Percentiles rank a stretch among this genome's conserved stretches.
Evolutionary conservation across 2,329 filamentous ascomycete genomes (phyloP).

Genomic region (Rosellinia necatrix): DNA sequence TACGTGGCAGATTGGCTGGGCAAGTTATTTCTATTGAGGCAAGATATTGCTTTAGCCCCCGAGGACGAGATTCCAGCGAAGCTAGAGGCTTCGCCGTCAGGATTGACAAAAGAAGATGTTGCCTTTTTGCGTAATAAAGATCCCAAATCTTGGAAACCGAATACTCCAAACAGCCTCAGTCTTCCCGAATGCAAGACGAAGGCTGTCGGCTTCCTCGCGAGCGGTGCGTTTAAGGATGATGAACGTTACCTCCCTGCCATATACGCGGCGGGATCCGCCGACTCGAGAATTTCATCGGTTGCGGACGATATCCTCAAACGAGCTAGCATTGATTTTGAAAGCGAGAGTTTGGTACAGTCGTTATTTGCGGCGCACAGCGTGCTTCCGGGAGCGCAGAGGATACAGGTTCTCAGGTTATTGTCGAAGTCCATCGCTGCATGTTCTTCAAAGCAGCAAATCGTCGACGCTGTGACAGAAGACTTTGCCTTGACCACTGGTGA

Average conservation of each 20-base stretch:
- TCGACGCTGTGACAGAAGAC: slow-evolving; percentile 70
- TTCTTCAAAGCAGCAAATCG: slow-evolving; percentile 68
- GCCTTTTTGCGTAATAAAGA: slow-evolving; percentile 72
- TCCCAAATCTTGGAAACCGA: slow-evolving; percentile 69
- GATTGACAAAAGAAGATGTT: slow-evolving; percentile 68
- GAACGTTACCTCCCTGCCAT: slow-evolving; percentile 85
- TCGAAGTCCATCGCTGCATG: slow-evolving; percentile 78
- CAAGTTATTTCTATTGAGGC: slow-evolving; percentile 73
- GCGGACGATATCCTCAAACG: slow-evolving; percentile 89
- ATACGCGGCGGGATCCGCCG: slow-evolving; percentile 80
- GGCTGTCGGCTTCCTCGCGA: slow-evolving; percentile 74
- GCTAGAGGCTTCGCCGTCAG: slow-evolving; percentile 49
- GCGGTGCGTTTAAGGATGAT: slow-evolving; percentile 80
- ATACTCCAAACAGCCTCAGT: slow-evolving; percentile 64
- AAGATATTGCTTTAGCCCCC: slow-evolving; percentile 44
- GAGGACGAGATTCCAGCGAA: slow-evolving; percentile 35
- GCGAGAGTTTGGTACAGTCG: slow-evolving; percentile 62
- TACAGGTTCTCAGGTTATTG: slow-evolving; percentile 75
- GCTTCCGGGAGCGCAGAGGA: slow-evolving; percentile 74
- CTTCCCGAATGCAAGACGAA: slow-evolving; percentile 72
- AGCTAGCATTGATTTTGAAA: slow-evolving; percentile 74
- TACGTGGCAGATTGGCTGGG: slow-evolving; percentile 78
- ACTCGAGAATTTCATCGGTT: slow-evolving; percentile 79
- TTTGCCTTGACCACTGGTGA: slow-evolving; percentile 50
- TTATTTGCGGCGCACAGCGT: slow-evolving; percentile 76